Evolutionary conservation across 768 basidiomycete genomes (phyloP), one percentile per base, ranked within the genome.

Genomic region (Amanita jacksonii): DNA sequence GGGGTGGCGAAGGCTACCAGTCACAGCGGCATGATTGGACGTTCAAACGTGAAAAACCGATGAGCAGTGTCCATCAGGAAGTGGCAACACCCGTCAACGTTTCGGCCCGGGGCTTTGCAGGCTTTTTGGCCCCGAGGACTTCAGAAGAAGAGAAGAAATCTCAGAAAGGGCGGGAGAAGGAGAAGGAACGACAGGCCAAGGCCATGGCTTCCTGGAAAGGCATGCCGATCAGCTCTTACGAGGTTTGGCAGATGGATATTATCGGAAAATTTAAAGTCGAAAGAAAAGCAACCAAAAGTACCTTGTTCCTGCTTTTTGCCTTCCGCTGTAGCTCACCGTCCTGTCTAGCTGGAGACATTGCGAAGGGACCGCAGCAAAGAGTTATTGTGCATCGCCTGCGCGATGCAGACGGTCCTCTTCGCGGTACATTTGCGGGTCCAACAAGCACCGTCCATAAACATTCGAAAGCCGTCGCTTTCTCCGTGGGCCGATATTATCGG

Each of bases 381-480:
- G 64, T 88, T 18, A 75, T 76, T 40, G 65, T 85, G 33, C 68
- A 68, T 6, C 77, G 76, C 46, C 66, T 77, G 43, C 64, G 69
- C 19, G 77, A 74, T 49, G 69, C 70, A 0, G 73, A 64, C 48
- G 59, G 40, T 25, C 30, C 63, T n/a, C 59, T 58, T 30, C 52
- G 54, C 36, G 51, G 46, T 10, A 27, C 62, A 58, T 62, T 60
- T 24, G 70, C 69, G 25, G 81, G 83, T 1, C 84, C 85, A 0
- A 65, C 68, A 18, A 70, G 76, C 25, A 78, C 82, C 43, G 76
- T 90, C 24, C 88, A 90, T 61, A 85, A 85, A 51, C 87, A 90
- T 56, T 85, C 87, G 1, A 77, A 82, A 43, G 81, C 82, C 3
- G 63, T 74, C 23, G 87, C 84, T 1, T 88, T 87, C 60, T 87